phyloP scores from a whole-genome alignment of 2,329 filamentous ascomycete genomes.

The Calonectria hongkongensis region DNA sequence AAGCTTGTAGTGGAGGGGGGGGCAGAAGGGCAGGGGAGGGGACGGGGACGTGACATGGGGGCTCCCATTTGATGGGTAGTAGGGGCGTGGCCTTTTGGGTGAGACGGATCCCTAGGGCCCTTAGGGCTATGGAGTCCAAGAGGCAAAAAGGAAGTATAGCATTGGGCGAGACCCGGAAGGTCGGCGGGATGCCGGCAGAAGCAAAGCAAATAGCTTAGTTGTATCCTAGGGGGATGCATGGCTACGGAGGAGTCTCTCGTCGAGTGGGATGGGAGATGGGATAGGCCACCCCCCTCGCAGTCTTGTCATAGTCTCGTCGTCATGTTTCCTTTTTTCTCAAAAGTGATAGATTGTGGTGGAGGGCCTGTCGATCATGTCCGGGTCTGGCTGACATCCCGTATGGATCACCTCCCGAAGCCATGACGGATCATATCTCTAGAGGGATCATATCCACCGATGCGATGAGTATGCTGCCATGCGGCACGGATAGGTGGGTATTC shows the following conservation, averaged over 20 bases:
- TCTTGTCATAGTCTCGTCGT: background rate
- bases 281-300: conserved; percentile 2
- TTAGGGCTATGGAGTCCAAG: conserved; percentile 10
- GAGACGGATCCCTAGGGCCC: conserved; percentile 20
- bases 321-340: conserved; percentile 21
- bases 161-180: conserved; percentile 18
- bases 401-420: conserved; percentile 24
- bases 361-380: conserved; percentile 35
- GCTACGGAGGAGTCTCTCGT: conserved; percentile 2
- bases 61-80: conserved; percentile 20
- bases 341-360: conserved; percentile 28
- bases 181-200: conserved; percentile 23
- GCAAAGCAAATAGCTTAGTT: conserved; percentile 13
- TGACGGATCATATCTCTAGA: conserved; percentile 33
- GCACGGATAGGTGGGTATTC: conserved; percentile 31
- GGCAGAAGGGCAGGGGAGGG: background rate
- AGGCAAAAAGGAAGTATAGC: conserved; percentile 5
- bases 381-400: conserved; percentile 30
- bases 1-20: conserved; percentile 4
- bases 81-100: conserved; percentile 14
- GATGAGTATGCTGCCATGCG: conserved; percentile 29
- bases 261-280: background rate
- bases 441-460: conserved; percentile 31
- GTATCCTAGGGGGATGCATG: conserved; percentile 5
- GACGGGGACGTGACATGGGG: conserved; percentile 1